Conservation (phyloP, 495 filamentous ascomycete species). For the Neurospora cerealis region DNA sequence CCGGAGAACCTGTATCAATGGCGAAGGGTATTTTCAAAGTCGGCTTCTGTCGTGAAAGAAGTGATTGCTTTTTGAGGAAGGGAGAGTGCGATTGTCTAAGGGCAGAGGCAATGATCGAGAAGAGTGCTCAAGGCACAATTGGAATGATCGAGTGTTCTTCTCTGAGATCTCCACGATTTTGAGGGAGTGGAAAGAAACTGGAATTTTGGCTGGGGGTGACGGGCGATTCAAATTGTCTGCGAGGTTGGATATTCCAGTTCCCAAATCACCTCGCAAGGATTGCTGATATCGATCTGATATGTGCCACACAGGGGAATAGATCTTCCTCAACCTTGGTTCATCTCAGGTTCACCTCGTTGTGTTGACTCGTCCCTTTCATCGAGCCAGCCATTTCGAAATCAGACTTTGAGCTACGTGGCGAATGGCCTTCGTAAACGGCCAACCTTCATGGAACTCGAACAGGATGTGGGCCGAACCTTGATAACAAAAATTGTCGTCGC, state of each 20-base stretch:
- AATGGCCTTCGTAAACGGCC: neutral
- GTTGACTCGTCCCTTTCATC: neutral
- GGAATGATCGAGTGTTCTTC: neutral
- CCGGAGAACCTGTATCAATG: neutral
- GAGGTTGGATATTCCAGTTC: neutral
- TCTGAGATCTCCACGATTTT: neutral
- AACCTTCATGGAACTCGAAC: neutral
- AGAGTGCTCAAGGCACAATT: neutral
- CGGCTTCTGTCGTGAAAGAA: neutral
- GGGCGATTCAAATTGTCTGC: neutral
- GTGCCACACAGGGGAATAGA: too few relatives aligned
- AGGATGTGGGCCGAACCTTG: neutral
- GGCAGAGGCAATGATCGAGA: neutral
- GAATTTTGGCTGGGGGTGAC: neutral
- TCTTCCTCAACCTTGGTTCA: neutral
- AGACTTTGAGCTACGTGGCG: neutral
- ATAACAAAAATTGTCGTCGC: neutral
- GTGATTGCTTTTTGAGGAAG: neutral
- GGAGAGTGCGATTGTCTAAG: neutral
- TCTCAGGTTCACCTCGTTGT: neutral
- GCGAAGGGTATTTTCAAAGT: neutral
- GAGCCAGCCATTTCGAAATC: too few relatives aligned
- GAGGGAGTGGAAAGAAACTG: neutral
- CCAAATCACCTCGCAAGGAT: neutral
- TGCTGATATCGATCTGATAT: neutral